These are phyloP conservation scores for Aspergillus nomiae DNA, from an alignment of 2,329 filamentous ascomycete species.

Conservation along the genomic window DNA sequence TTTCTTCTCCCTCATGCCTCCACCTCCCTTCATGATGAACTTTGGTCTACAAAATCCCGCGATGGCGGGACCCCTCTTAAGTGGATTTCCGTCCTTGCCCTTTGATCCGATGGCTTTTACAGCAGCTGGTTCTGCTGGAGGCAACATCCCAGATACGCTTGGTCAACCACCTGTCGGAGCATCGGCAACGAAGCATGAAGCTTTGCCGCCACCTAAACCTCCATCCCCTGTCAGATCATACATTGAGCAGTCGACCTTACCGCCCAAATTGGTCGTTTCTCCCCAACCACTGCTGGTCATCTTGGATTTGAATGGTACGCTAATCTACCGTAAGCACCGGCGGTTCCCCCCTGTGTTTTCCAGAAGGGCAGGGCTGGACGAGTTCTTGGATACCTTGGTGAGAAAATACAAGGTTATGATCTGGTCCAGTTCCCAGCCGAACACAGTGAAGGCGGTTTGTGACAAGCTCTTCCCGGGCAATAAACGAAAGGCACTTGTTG, in stretches of 20 bases:
- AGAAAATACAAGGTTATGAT: constrained; percentile 77
- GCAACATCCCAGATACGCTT: not conserved
- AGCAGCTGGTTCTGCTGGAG: constrained; percentile 6
- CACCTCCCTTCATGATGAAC: constrained; percentile 19
- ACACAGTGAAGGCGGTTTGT: constrained; percentile 67
- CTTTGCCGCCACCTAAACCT: constrained; percentile 23
- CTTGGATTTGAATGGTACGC: constrained; percentile 90
- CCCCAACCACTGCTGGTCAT: constrained; percentile 74
- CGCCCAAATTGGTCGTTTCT: constrained; percentile 44
- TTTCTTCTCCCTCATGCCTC: constrained; percentile 15
- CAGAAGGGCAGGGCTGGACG: constrained; percentile 65
- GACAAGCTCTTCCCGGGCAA: constrained; percentile 60
- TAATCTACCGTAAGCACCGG: constrained; percentile 70
- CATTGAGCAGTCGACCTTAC: constrained; percentile 54
- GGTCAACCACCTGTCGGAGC: constrained; percentile 11
- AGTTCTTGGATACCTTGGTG: constrained; percentile 75
- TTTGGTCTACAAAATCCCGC: constrained; percentile 11
- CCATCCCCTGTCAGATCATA: constrained; percentile 66
- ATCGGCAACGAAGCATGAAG: constrained; percentile 10
- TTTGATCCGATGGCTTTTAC: constrained; percentile 10
- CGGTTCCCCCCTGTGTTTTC: constrained; percentile 57
- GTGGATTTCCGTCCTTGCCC: constrained; percentile 7
- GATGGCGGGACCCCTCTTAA: constrained; percentile 11
- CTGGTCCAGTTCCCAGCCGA: constrained; percentile 81
- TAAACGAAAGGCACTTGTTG: constrained; percentile 61